Evolutionary conservation across 257 asterid genomes (phyloP).

Genomic region (Ehretia macrophylla): DNA sequence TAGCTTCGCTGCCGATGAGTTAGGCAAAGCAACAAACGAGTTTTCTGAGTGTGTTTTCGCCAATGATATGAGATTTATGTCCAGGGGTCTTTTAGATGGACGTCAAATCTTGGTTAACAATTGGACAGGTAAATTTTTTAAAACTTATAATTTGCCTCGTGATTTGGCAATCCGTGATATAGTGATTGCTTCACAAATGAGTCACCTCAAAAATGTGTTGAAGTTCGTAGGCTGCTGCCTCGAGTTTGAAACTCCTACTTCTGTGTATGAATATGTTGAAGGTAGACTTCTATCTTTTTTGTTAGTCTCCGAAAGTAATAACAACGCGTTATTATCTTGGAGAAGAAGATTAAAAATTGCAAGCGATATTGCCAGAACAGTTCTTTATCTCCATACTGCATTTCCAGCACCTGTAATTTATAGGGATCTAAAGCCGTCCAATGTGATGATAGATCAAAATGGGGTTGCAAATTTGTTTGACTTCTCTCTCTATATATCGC

Average conservation of each 20-base stretch:
- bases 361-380: conserved; percentile 8
- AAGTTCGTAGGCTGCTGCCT: conserved; percentile 1
- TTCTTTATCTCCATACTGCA: conserved; percentile 15
- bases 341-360: conserved; percentile 12
- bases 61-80: no score
- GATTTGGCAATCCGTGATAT: neutral
- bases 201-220: conserved; percentile 5
- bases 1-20: conserved; percentile 8
- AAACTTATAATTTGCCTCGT: no score
- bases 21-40: neutral
- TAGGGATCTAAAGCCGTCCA: conserved; percentile 8
- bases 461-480: conserved; percentile 11
- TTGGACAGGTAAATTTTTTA: no score
- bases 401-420: conserved; percentile 13
- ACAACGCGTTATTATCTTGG: conserved; percentile 1
- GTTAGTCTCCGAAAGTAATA: no score
- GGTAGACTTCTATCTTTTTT: no score
- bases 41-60: no score
- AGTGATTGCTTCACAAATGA: conserved; percentile 2
- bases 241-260: neutral
- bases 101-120: neutral
- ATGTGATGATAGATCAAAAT: conserved; percentile 10
- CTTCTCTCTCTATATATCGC: conserved; percentile 1
- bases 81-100: no score
- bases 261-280: neutral